These are phyloP conservation scores for Aspergillus texensis DNA, from an alignment of 2,329 filamentous ascomycete species.

Conservation along the genomic window DNA sequence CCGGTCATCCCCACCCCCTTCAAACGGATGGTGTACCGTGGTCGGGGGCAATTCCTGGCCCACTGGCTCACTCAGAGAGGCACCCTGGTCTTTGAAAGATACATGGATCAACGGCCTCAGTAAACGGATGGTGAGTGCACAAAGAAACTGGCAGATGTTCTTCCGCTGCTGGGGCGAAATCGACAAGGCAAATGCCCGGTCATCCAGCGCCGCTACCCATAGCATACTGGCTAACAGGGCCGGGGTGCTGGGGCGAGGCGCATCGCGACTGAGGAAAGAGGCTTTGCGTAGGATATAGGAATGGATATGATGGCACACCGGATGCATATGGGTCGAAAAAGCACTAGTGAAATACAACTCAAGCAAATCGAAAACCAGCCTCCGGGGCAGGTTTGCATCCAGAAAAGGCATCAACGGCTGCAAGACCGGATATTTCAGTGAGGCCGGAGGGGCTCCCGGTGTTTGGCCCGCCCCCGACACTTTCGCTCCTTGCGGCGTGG, in stretches of 20 bases:
- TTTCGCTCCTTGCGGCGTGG: constrained; percentile 57
- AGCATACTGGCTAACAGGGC: constrained; percentile 89
- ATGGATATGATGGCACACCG: constrained; percentile 85
- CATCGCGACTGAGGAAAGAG: constrained; percentile 80
- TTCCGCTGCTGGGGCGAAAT: constrained; percentile 78
- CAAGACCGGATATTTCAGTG: constrained; percentile 78
- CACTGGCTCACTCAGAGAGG: constrained; percentile 54
- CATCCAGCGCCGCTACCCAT: constrained; percentile 95
- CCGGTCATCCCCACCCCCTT: constrained; percentile 60
- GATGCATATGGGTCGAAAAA: constrained; percentile 83
- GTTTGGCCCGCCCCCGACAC: constrained; percentile 58
- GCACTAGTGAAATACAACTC: constrained; percentile 91
- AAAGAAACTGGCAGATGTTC: constrained; percentile 83
- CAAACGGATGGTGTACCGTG: constrained; percentile 55
- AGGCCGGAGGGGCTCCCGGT: constrained; percentile 34
- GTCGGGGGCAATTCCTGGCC: constrained; percentile 77
- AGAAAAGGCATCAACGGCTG: constrained; percentile 81
- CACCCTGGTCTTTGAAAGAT: constrained; percentile 54
- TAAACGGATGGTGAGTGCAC: constrained; percentile 82
- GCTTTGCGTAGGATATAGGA: constrained; percentile 86
- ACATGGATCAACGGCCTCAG: constrained; percentile 85
- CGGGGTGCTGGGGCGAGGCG: constrained; percentile 79
- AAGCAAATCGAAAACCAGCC: constrained; percentile 82
- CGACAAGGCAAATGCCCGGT: constrained; percentile 83
- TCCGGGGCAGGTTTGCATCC: constrained; percentile 73